phyloP scores from a whole-genome alignment of 2,329 filamentous ascomycete species.

The Elsinoe necatrix region DNA sequence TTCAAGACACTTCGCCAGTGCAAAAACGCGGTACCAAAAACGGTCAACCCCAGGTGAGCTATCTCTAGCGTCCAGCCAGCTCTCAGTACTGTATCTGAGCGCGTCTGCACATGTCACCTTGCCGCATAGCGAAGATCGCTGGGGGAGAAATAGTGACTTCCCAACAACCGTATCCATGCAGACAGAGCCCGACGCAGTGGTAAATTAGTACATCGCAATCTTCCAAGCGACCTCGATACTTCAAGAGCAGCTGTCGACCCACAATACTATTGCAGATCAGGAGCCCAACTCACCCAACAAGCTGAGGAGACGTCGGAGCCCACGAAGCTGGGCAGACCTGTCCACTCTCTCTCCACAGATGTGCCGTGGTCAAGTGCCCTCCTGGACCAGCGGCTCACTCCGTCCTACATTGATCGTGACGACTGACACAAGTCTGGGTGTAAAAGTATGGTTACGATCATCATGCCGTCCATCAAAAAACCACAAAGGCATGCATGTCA shows the following conservation, averaged over 20 bases:
- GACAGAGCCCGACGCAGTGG: constrained; percentile 4
- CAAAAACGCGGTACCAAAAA: neutral
- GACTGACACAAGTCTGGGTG: neutral
- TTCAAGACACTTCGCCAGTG: neutral
- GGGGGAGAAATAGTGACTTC: constrained; percentile 7
- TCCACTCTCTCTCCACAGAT: neutral
- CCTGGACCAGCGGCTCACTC: neutral
- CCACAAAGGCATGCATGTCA: neutral
- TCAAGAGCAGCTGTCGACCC: neutral
- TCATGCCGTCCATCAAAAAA: neutral
- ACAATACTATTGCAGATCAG: constrained; percentile 14
- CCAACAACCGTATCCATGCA: neutral
- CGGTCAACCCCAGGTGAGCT: neutral
- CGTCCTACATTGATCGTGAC: neutral
- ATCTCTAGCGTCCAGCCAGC: neutral
- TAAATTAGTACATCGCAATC: constrained; percentile 3
- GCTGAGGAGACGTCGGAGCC: neutral
- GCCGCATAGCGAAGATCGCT: neutral
- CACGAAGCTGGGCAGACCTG: neutral
- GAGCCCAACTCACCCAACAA: neutral
- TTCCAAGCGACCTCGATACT: neutral
- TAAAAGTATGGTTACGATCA: neutral
- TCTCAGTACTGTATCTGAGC: too few species aligned
- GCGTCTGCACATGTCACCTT: neutral
- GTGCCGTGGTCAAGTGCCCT: neutral